Conservation (phyloP, 208 protist species). For the Angomonas ambiguus region DNA sequence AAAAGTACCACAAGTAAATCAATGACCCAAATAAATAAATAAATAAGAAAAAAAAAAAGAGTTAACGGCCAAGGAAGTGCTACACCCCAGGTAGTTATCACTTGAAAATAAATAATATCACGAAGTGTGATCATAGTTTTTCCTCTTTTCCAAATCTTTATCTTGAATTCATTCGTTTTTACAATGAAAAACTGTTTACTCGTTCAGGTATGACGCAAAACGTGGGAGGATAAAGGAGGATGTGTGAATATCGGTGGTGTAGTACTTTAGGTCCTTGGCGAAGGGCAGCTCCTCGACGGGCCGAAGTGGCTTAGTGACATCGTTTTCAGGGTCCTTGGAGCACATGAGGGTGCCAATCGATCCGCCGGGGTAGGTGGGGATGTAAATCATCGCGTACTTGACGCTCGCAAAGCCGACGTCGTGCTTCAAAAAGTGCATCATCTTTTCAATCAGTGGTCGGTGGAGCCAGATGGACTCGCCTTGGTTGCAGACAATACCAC, state of each 20-base stretch:
- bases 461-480: constrained; percentile 92
- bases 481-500: constrained; percentile 87
- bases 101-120: too few relatives aligned
- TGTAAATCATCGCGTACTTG: constrained; percentile 91
- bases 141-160: too few relatives aligned
- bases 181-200: constrained; percentile 19
- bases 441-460: constrained; percentile 86
- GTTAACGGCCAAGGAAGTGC: too few relatives aligned
- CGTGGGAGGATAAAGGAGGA: constrained; percentile 80
- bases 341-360: constrained; percentile 89
- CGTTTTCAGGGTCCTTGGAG: constrained; percentile 51
- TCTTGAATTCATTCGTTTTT: constrained; percentile 5
- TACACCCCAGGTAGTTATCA: too few relatives aligned
- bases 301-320: constrained; percentile 54
- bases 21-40: constrained; percentile 13
- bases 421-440: constrained; percentile 76
- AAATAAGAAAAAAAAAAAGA: too few relatives aligned
- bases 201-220: constrained; percentile 72
- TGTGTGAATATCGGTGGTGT: constrained; percentile 75
- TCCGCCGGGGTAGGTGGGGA: constrained; percentile 93
- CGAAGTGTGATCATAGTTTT: too few relatives aligned
- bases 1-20: too few relatives aligned
- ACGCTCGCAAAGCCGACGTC: constrained; percentile 76
- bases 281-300: constrained; percentile 63
- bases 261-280: constrained; percentile 80